These are phyloP conservation scores for Eucalyptus brandiana DNA, from an alignment of 345 rosid species.

Conservation along the genomic window DNA sequence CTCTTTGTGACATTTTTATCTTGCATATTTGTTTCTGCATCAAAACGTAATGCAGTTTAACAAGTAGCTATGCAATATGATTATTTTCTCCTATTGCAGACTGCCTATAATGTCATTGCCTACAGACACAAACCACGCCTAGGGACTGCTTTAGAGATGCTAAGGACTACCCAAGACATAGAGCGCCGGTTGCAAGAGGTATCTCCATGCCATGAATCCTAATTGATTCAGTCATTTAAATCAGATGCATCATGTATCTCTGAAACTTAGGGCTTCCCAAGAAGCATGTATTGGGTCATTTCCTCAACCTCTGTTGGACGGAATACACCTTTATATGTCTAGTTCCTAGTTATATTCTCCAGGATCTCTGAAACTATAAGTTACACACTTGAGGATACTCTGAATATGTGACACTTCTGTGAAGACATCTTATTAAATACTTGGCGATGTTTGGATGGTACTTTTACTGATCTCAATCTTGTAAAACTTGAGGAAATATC, in stretches of 20 bases:
- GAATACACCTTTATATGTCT: background rate
- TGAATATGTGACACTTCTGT: background rate
- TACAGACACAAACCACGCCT: conserved; percentile 79
- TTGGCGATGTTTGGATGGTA: background rate
- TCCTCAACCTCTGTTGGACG: background rate
- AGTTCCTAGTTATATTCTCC: background rate
- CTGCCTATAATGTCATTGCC: conserved; percentile 57
- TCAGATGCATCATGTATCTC: background rate
- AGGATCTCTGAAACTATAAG: background rate
- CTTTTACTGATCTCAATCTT: background rate
- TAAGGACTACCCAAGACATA: conserved; percentile 58
- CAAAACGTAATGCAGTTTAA: background rate
- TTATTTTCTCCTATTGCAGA: conserved; percentile 25
- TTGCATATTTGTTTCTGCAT: background rate
- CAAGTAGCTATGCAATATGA: background rate
- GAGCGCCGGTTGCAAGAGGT: conserved; percentile 58
- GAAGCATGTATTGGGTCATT: background rate
- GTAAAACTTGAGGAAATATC: background rate
- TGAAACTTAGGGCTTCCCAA: background rate
- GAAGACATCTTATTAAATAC: background rate
- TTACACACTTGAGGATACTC: background rate
- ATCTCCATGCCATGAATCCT: background rate
- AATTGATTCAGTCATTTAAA: background rate
- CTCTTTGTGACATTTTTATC: background rate
- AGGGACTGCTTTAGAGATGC: conserved; percentile 71